Conservation (phyloP, 2,329 filamentous ascomycete species). For the Apiospora sp. region DNA sequence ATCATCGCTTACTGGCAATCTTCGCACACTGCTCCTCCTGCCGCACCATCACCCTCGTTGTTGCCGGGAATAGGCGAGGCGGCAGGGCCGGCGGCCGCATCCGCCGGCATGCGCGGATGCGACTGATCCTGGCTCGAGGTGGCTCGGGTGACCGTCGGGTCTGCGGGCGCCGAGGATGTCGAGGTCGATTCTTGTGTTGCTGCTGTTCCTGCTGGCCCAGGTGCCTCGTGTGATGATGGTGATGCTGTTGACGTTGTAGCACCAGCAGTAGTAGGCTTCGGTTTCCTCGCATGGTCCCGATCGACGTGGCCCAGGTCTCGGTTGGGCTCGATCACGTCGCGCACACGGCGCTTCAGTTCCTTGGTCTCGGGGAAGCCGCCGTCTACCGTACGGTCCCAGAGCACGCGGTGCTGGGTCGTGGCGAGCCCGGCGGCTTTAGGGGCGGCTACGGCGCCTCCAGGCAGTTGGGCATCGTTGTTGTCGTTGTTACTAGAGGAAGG, state of each 20-base stretch:
- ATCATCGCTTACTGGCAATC: constrained; percentile 42
- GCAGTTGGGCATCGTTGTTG: constrained; percentile 41
- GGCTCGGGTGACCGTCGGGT: neutral
- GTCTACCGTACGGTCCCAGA: constrained; percentile 90
- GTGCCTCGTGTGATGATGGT: neutral
- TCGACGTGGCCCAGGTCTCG: constrained; percentile 86
- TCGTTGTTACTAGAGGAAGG: neutral
- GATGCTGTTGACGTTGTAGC: neutral
- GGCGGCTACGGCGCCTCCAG: constrained; percentile 18
- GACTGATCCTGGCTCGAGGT: neutral
- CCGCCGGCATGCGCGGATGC: neutral
- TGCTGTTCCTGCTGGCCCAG: neutral
- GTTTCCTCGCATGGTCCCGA: constrained; percentile 48
- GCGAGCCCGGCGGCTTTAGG: neutral
- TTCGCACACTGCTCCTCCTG: constrained; percentile 40
- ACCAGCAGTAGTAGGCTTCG: neutral
- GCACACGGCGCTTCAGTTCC: constrained; percentile 82
- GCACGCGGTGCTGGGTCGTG: constrained; percentile 49
- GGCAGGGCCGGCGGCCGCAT: neutral
- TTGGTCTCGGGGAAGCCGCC: constrained; percentile 96
- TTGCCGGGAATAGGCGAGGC: neutral
- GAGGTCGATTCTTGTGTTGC: neutral
- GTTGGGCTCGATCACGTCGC: constrained; percentile 82
- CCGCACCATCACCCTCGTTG: constrained; percentile 23
- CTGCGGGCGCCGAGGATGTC: neutral